Evolutionary conservation across 1,284 basidiomycete genomes (phyloP).

Genomic region (Ganoderma resinaceum): DNA sequence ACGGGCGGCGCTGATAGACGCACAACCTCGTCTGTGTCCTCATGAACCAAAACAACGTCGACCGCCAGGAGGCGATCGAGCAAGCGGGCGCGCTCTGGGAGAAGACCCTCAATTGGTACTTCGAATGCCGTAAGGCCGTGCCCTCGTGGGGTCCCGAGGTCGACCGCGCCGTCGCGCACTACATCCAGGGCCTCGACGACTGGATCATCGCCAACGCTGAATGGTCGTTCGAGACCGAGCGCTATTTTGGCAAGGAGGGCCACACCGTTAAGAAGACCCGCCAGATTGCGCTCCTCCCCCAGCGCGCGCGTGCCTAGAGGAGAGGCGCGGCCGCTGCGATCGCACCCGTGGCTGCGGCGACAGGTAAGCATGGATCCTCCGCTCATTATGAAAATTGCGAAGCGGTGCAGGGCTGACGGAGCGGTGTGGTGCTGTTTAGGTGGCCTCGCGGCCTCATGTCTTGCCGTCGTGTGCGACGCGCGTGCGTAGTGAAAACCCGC

Average conservation of each 20-base stretch:
- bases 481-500: not conserved
- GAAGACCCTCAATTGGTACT: slow-evolving; percentile 52
- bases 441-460: not conserved
- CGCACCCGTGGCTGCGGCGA: slow-evolving; percentile 15
- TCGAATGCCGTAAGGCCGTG: slow-evolving; percentile 33
- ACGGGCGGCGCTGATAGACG: slow-evolving; percentile 33
- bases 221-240: slow-evolving; percentile 51
- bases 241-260: slow-evolving; percentile 49
- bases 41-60: slow-evolving; percentile 49
- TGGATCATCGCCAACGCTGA: slow-evolving; percentile 50
- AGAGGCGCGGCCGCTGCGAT: slow-evolving; percentile 15
- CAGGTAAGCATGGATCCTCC: slow-evolving; percentile 16
- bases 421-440: not conserved
- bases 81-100: slow-evolving; percentile 95
- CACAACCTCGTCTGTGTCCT: slow-evolving; percentile 51
- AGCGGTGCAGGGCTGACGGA: slow-evolving; percentile 10
- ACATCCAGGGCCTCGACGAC: slow-evolving; percentile 50
- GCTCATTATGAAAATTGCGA: not conserved
- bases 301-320: slow-evolving; percentile 22
- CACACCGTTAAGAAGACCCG: slow-evolving; percentile 40
- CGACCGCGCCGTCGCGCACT: slow-evolving; percentile 41
- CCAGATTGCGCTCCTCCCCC: slow-evolving; percentile 31
- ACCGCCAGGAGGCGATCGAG: slow-evolving; percentile 86
- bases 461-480: not conserved
- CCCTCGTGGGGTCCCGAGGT: slow-evolving; percentile 44